These are phyloP conservation scores for Coniophora puteana DNA, from an alignment of 1,284 basidiomycete genomes.

Conservation along the genomic window DNA sequence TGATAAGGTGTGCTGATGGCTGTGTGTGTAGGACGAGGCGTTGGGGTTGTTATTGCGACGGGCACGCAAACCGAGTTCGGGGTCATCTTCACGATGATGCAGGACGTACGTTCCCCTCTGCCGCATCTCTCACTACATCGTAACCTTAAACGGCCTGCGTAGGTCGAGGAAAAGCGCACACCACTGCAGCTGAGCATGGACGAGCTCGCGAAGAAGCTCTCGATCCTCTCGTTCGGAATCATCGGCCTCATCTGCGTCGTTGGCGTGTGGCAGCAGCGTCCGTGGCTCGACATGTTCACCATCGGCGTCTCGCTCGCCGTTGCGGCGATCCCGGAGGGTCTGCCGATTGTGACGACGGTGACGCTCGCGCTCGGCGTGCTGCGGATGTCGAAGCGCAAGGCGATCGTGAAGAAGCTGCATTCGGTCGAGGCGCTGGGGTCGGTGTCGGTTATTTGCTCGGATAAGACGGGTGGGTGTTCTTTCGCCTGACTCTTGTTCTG, in stretches of 20 bases:
- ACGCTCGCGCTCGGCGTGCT: constrained; percentile 93
- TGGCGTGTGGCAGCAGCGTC: constrained; percentile 82
- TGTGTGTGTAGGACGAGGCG: constrained; percentile 61
- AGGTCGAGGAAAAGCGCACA: constrained; percentile 92
- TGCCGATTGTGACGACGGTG: constrained; percentile 97
- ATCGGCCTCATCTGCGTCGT: constrained; percentile 94
- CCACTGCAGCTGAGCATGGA: constrained; percentile 96
- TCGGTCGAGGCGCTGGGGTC: constrained; percentile 93
- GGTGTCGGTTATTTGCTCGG: constrained; percentile 94
- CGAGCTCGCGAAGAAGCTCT: constrained; percentile 91
- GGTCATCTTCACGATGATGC: constrained; percentile 97
- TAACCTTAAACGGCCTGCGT: too few relatives aligned
- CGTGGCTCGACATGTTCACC: constrained; percentile 98
- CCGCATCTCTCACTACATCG: too few relatives aligned
- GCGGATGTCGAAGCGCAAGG: constrained; percentile 91
- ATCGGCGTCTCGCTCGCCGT: constrained; percentile 97
- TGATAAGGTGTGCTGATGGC: constrained; percentile 8
- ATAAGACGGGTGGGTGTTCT: constrained; percentile 79
- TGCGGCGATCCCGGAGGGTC: constrained; percentile 94
- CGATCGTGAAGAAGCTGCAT: constrained; percentile 95
- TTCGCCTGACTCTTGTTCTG: neutral
- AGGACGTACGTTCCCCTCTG: constrained; percentile 62
- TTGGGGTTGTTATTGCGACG: constrained; percentile 88
- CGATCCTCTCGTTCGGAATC: constrained; percentile 85
- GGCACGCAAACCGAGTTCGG: constrained; percentile 93